Percentiles rank a stretch among this genome's conserved stretches.
Evolutionary conservation across 2,329 filamentous ascomycete species (phyloP).

Genomic region (Xylaria sp.): DNA sequence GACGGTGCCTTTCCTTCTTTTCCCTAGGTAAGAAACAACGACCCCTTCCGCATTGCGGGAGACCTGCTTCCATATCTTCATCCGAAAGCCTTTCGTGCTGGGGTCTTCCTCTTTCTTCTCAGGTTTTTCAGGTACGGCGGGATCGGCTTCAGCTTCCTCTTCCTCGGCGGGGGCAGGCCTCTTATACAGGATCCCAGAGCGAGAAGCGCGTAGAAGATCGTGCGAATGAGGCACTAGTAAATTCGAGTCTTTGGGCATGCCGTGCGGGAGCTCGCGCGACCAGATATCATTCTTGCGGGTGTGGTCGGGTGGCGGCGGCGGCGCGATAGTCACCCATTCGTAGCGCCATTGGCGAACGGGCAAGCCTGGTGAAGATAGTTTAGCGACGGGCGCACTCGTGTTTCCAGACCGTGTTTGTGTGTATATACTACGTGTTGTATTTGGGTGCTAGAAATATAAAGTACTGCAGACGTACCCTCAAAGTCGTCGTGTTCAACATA

Average conservation of each 20-base stretch:
- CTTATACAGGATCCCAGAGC: conserved; percentile 81
- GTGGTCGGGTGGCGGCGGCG: conserved; percentile 72
- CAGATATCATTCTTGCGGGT: conserved; percentile 73
- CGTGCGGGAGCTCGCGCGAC: conserved; percentile 78
- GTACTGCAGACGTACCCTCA: conserved; percentile 57
- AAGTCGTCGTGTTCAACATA: conserved; percentile 72
- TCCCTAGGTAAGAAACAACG: conserved; percentile 66
- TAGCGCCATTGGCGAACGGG: conserved; percentile 92
- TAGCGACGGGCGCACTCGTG: background rate
- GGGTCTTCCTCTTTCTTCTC: conserved; percentile 74
- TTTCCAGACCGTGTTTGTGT: background rate
- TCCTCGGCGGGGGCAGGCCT: conserved; percentile 71
- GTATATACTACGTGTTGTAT: background rate
- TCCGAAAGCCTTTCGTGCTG: conserved; percentile 62
- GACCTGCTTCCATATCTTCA: conserved; percentile 71
- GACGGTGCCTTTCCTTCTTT: conserved; percentile 70
- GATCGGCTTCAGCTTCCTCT: conserved; percentile 65
- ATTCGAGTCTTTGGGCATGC: conserved; percentile 87
- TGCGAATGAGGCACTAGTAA: conserved; percentile 83
- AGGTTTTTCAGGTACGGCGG: conserved; percentile 58
- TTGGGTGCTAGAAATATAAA: background rate
- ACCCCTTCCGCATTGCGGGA: conserved; percentile 67
- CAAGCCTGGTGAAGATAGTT: conserved; percentile 65
- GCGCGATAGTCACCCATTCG: conserved; percentile 74
- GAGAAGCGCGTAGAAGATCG: conserved; percentile 82